phyloP scores from a whole-genome alignment of 148 eudicot species.

The Rhododendron molle region DNA sequence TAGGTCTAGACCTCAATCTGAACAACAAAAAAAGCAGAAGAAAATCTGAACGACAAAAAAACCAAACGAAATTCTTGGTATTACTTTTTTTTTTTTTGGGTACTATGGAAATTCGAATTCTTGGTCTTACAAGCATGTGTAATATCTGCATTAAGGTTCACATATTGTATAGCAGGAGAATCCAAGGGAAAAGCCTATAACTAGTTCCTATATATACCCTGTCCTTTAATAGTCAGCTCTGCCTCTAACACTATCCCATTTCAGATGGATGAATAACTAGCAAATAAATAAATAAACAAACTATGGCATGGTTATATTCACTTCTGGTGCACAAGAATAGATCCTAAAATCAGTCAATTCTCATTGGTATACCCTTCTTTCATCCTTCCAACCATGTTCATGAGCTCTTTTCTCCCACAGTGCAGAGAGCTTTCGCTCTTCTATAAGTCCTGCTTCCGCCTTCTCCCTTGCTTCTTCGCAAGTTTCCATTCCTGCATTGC shows the following conservation, averaged over 20 bases:
- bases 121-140: not conserved
- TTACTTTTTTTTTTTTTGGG: no score
- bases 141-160: not conserved
- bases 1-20: not conserved
- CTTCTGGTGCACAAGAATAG: not conserved
- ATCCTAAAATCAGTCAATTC: not conserved
- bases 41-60: no score
- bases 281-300: not conserved
- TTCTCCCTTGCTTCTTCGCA: constrained; percentile 53
- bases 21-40: no score
- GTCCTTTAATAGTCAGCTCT: not conserved
- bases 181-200: not conserved
- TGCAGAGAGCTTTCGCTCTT: constrained; percentile 21
- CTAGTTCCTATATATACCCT: not conserved
- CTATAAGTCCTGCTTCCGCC: constrained; percentile 31
- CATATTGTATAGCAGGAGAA: not conserved
- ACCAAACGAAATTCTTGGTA: no score
- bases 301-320: not conserved
- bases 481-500: constrained; percentile 49
- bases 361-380: not conserved
- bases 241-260: not conserved
- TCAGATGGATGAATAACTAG: not conserved
- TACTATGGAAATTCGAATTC: not conserved
- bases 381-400: constrained; percentile 56
- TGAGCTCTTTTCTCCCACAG: constrained; percentile 33